phyloP scores from a whole-genome alignment of 164 flowering plant species.

The Sedum album region DNA sequence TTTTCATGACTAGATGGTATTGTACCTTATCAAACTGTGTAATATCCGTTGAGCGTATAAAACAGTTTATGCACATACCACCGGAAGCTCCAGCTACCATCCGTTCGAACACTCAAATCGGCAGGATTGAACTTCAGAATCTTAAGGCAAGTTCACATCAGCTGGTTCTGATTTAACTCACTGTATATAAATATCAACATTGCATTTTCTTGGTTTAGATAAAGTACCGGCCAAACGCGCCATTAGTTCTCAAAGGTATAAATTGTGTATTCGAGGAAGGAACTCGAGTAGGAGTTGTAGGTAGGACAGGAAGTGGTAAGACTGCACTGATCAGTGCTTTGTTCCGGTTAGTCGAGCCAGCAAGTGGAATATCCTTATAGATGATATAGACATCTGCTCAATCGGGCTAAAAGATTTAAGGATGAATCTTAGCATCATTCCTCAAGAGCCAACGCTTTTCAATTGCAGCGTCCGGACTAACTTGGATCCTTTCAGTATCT shows the following conservation, averaged over 20 bases:
- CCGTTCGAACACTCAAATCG: slow-evolving; percentile 43
- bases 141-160: slow-evolving; percentile 36
- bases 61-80: slow-evolving; percentile 69
- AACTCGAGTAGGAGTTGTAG: slow-evolving; percentile 74
- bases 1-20: slow-evolving; percentile 53
- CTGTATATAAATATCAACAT: too few relatives aligned
- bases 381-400: slow-evolving; percentile 52
- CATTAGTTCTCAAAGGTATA: slow-evolving; percentile 75
- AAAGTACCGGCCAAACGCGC: slow-evolving; percentile 64
- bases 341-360: slow-evolving; percentile 65
- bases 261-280: slow-evolving; percentile 70
- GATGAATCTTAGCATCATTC: slow-evolving; percentile 71
- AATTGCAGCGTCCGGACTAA: slow-evolving; percentile 63
- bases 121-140: slow-evolving; percentile 58
- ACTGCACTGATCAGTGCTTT: slow-evolving; percentile 71
- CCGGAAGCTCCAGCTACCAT: slow-evolving; percentile 51
- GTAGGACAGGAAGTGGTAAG: slow-evolving; percentile 92
- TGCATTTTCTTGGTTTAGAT: slow-evolving; percentile 32
- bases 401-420: slow-evolving; percentile 77
- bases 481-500: slow-evolving; percentile 8
- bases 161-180: too few relatives aligned
- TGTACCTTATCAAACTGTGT: slow-evolving; percentile 60
- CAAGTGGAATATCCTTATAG: too few relatives aligned
- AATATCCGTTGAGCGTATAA: slow-evolving; percentile 77
- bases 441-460: slow-evolving; percentile 88